Conservation (phyloP, 345 rosid species). For the Erodium maritimum region DNA sequence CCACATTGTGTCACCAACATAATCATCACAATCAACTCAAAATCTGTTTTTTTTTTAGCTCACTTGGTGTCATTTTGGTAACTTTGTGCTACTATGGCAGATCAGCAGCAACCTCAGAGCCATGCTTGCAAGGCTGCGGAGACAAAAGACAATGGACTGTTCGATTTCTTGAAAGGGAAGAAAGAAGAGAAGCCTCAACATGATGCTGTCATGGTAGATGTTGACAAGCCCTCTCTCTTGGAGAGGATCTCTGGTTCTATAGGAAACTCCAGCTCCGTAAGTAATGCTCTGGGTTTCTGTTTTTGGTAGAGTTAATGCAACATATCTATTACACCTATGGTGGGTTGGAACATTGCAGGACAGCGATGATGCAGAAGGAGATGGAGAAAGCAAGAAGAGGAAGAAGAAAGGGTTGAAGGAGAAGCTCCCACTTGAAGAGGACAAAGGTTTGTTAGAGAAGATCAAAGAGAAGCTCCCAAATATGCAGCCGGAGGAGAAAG, state of each 20-base stretch:
- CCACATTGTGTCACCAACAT: background rate
- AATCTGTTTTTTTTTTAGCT: background rate
- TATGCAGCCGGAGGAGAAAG: background rate
- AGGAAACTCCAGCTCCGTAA: background rate
- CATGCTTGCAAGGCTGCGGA: constrained; percentile 4
- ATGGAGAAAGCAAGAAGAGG: constrained; percentile 1
- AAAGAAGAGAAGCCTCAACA: constrained; percentile 19
- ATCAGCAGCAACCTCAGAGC: background rate
- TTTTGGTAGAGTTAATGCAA: background rate
- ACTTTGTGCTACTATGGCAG: background rate
- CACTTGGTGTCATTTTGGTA: no score
- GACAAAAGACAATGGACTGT: constrained; percentile 11
- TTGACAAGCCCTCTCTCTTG: background rate
- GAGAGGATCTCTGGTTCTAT: background rate
- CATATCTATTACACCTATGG: background rate
- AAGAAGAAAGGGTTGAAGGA: constrained; percentile 1
- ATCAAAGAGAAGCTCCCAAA: background rate
- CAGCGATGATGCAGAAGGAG: background rate
- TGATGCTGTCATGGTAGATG: background rate
- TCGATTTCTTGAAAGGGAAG: constrained; percentile 35
- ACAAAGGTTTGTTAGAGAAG: no score
- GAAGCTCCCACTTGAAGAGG: no score
- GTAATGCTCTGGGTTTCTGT: no score
- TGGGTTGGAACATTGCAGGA: background rate
- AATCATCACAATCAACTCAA: constrained; percentile 13